These are phyloP conservation scores for Globisporangium cederbergense DNA, from an alignment of 352 stramenopile species.

Conservation along the genomic window DNA sequence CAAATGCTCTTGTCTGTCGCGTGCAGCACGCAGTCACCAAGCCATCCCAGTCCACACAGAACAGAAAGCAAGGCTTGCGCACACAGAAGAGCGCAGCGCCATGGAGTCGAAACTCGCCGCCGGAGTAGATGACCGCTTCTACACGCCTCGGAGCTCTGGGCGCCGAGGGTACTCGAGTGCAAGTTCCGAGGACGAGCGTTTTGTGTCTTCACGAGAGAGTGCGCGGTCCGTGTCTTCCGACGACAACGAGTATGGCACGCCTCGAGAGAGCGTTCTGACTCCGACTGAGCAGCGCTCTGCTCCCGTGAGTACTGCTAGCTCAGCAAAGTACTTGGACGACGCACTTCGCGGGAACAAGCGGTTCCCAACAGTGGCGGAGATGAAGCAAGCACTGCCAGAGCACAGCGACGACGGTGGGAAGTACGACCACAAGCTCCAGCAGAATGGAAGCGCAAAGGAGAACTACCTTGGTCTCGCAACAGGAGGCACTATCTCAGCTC, in stretches of 20 bases:
- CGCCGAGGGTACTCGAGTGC: constrained; percentile 49
- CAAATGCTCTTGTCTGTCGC: background rate
- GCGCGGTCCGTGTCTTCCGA: constrained; percentile 63
- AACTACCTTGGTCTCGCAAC: constrained; percentile 33
- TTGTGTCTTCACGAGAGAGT: constrained; percentile 49
- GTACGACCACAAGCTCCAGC: constrained; percentile 15
- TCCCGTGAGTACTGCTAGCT: background rate
- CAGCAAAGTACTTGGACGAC: constrained; percentile 13
- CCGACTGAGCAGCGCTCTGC: constrained; percentile 7
- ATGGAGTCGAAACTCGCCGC: constrained; percentile 44
- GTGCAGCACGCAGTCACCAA: background rate
- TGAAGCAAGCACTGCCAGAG: constrained; percentile 21
- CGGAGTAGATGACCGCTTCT: constrained; percentile 49
- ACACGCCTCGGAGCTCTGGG: constrained; percentile 59
- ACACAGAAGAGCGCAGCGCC: background rate
- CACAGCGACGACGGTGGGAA: background rate
- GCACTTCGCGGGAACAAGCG: constrained; percentile 15
- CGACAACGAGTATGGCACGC: constrained; percentile 56
- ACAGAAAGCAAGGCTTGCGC: background rate
- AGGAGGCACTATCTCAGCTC: background rate
- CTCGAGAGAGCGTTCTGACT: constrained; percentile 32
- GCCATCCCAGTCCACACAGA: background rate
- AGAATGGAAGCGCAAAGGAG: constrained; percentile 1
- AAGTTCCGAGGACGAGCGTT: constrained; percentile 60
- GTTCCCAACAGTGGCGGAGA: constrained; percentile 12